Percentiles rank a stretch among this genome's conserved stretches.
These are phyloP conservation scores for Hyphochytrium catenoides DNA, from an alignment of 352 stramenopile species.

Conservation along the genomic window DNA sequence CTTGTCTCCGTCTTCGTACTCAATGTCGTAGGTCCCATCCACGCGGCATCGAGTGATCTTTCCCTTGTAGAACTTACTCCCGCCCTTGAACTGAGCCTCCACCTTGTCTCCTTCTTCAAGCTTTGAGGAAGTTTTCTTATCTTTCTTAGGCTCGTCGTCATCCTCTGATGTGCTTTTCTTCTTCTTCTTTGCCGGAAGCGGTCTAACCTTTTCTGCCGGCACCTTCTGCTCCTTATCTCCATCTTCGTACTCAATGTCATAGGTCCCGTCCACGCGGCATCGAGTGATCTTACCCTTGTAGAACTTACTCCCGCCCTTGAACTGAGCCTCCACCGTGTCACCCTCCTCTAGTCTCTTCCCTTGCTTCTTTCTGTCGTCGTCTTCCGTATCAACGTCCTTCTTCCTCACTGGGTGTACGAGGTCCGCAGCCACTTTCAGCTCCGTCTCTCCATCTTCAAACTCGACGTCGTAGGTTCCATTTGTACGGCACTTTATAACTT, in stretches of 20 bases:
- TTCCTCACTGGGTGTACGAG: constrained; percentile 10
- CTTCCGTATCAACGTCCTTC: constrained; percentile 4
- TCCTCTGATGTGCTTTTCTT: constrained; percentile 3
- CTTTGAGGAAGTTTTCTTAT: constrained; percentile 12
- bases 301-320: constrained; percentile 19
- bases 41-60: constrained; percentile 15
- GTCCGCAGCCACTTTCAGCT: constrained; percentile 12
- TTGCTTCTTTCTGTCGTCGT: constrained; percentile 5
- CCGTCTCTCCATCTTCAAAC: constrained; percentile 46
- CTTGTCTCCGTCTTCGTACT: constrained; percentile 46
- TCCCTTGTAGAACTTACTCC: constrained; percentile 23
- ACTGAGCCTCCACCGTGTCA: constrained; percentile 25
- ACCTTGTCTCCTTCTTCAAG: constrained; percentile 18
- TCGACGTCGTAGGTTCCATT: constrained; percentile 36
- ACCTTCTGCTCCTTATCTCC: constrained; percentile 29
- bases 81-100: constrained; percentile 24
- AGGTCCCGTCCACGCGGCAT: constrained; percentile 22
- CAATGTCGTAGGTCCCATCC: constrained; percentile 32
- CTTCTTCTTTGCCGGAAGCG: no score
- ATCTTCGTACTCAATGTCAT: constrained; percentile 28
- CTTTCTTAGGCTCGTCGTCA: constrained; percentile 13
- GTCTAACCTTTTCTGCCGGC: constrained; percentile 9
- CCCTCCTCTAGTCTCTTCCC: constrained; percentile 14
- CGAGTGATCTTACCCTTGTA: constrained; percentile 23
- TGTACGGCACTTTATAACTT: constrained; percentile 13